phyloP scores from a whole-genome alignment of 495 filamentous ascomycete species.

The Penicillium lagena region DNA sequence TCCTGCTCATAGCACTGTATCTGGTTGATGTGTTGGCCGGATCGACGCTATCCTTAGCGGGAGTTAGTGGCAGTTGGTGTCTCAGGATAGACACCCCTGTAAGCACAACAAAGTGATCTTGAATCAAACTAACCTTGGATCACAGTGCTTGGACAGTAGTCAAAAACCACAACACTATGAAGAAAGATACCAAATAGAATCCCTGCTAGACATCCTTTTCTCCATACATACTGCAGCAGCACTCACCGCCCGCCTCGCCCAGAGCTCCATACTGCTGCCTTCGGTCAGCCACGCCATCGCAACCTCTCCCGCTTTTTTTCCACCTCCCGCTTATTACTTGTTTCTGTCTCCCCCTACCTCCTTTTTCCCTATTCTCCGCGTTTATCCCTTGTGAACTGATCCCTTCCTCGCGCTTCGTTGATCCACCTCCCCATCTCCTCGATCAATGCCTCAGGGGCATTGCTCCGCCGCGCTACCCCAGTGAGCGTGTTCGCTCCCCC shows the following conservation, averaged over 20 bases:
- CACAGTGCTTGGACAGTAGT: too few relatives aligned
- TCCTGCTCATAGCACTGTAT: too few relatives aligned
- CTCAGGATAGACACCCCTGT: too few relatives aligned
- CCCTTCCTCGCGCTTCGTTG: neutral
- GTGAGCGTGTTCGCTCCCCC: constrained; percentile 37
- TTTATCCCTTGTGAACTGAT: neutral
- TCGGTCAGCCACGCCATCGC: constrained; percentile 22
- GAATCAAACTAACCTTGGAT: too few relatives aligned
- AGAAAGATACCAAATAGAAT: too few relatives aligned
- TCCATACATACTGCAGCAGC: too few relatives aligned
- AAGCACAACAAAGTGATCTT: too few relatives aligned
- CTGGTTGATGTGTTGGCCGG: too few relatives aligned
- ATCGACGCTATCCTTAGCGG: too few relatives aligned
- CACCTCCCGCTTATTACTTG: constrained; percentile 4
- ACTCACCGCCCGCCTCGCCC: neutral
- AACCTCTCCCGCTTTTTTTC: neutral
- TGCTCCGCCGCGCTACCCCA: constrained; percentile 11
- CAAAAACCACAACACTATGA: too few relatives aligned
- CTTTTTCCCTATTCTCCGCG: neutral
- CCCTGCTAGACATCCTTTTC: too few relatives aligned
- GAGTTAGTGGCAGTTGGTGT: too few relatives aligned
- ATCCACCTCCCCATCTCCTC: constrained; percentile 1
- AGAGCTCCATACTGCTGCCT: constrained; percentile 15
- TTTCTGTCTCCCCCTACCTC: constrained; percentile 4
- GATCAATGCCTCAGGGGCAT: constrained; percentile 45